Evolutionary conservation across 352 stramenopile species (phyloP).

Genomic region (Pythium insidiosum): DNA sequence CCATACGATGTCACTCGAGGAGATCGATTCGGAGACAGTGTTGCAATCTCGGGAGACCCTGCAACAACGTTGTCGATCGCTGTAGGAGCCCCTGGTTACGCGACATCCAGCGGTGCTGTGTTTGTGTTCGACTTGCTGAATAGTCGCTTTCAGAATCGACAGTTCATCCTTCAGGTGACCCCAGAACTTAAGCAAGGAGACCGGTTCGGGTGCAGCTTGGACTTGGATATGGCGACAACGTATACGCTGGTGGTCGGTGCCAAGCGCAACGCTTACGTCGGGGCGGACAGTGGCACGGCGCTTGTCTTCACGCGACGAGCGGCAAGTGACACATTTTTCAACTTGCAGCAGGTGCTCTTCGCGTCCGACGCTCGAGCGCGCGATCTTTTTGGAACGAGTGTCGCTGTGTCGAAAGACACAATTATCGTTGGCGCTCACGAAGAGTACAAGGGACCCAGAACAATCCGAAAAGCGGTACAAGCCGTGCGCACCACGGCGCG

Average conservation of each 20-base stretch:
- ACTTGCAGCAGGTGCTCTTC: slow-evolving; percentile 53
- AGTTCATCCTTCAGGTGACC: slow-evolving; percentile 44
- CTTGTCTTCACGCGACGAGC: slow-evolving; percentile 47
- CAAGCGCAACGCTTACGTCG: slow-evolving; percentile 27
- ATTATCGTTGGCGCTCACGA: slow-evolving; percentile 68
- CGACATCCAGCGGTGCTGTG: slow-evolving; percentile 33
- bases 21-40: slow-evolving; percentile 62
- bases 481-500: slow-evolving; percentile 34
- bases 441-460: slow-evolving; percentile 33
- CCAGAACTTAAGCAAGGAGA: slow-evolving; percentile 43
- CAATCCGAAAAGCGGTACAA: slow-evolving; percentile 71
- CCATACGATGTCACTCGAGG: slow-evolving; percentile 34
- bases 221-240: slow-evolving; percentile 61
- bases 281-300: slow-evolving; percentile 33
- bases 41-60: slow-evolving; percentile 47
- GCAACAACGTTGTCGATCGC: slow-evolving; percentile 36
- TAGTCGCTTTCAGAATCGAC: slow-evolving; percentile 48
- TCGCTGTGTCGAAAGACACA: slow-evolving; percentile 60
- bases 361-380: slow-evolving; percentile 51
- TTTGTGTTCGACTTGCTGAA: slow-evolving; percentile 70
- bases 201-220: slow-evolving; percentile 58
- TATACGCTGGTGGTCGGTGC: slow-evolving; percentile 67
- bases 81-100: slow-evolving; percentile 67
- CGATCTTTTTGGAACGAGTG: slow-evolving; percentile 68
- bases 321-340: slow-evolving; percentile 56